Conservation (phyloP, 805 yeast species). For the Phaffomyces antillensis region DNA sequence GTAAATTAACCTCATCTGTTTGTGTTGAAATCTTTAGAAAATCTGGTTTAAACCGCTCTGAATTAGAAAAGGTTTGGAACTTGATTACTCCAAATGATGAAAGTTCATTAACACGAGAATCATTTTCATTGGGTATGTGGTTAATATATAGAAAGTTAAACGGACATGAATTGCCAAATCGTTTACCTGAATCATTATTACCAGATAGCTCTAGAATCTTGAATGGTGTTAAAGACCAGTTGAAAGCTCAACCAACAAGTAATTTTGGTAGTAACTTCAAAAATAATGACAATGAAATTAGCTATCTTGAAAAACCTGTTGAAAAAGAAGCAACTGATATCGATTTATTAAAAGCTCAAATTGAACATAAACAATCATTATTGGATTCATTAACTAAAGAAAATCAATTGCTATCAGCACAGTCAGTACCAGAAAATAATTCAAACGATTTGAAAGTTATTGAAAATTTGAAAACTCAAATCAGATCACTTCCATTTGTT, state of each 20-base stretch:
- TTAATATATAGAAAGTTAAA: slow-evolving; percentile 84
- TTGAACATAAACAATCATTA: slow-evolving; percentile 65
- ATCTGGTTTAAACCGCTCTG: slow-evolving; percentile 80
- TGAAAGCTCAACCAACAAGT: slow-evolving; percentile 19
- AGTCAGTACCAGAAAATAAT: slow-evolving; percentile 11
- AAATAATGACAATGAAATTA: slow-evolving; percentile 58
- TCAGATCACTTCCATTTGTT: slow-evolving; percentile 37
- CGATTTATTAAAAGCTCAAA: slow-evolving; percentile 51
- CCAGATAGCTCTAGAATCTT: slow-evolving; percentile 80
- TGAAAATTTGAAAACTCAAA: slow-evolving; percentile 55
- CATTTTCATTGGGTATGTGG: slow-evolving; percentile 96
- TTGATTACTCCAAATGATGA: slow-evolving; percentile 76
- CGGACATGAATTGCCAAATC: slow-evolving; percentile 76
- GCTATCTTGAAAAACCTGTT: slow-evolving; percentile 57
- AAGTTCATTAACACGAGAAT: slow-evolving; percentile 81
- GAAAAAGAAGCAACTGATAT: slow-evolving; percentile 24
- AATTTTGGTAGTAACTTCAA: slow-evolving; percentile 47
- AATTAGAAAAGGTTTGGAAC: slow-evolving; percentile 87
- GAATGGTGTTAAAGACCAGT: slow-evolving; percentile 59
- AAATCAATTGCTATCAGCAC: neutral
- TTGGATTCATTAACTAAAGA: slow-evolving; percentile 61
- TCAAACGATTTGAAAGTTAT: slow-evolving; percentile 46
- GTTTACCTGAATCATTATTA: slow-evolving; percentile 80
- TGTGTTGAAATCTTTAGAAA: slow-evolving; percentile 87
- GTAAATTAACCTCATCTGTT: slow-evolving; percentile 68